Conservation (phyloP, 116 monocot species). For the Iris pallida region DNA sequence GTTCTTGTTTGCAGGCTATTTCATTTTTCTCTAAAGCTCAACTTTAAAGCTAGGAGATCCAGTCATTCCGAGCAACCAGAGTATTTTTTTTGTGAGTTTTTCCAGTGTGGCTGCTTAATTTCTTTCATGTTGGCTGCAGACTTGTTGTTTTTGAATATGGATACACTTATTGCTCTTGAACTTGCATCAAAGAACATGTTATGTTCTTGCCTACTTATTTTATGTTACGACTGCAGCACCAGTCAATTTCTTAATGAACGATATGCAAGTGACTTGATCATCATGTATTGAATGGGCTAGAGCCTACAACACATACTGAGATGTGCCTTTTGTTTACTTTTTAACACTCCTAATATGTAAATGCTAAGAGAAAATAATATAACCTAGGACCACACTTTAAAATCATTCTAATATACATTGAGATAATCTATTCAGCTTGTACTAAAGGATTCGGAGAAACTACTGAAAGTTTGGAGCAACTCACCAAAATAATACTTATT, state of each 20-base stretch:
- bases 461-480: constrained; percentile 27
- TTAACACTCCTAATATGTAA: neutral
- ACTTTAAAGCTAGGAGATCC: constrained; percentile 65
- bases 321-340: constrained; percentile 9
- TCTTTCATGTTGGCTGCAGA: neutral
- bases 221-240: constrained; percentile 37
- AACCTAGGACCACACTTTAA: neutral
- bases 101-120: neutral
- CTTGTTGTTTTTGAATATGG: too few species aligned
- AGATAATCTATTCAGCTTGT: constrained; percentile 51
- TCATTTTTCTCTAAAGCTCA: constrained; percentile 78
- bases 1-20: constrained; percentile 60
- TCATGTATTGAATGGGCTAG: constrained; percentile 72
- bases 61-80: constrained; percentile 62
- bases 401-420: constrained; percentile 15
- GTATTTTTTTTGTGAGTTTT: constrained; percentile 55
- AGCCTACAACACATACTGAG: constrained; percentile 95
- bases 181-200: too few species aligned
- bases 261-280: constrained; percentile 71
- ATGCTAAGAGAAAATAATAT: neutral
- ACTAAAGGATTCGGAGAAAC: constrained; percentile 89
- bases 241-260: constrained; percentile 57
- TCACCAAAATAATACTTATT: constrained; percentile 72
- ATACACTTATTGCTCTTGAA: too few species aligned
- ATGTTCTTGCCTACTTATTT: neutral